Evolutionary conservation across 257 asterid genomes (phyloP).

Genomic region (Solanum piurae): DNA sequence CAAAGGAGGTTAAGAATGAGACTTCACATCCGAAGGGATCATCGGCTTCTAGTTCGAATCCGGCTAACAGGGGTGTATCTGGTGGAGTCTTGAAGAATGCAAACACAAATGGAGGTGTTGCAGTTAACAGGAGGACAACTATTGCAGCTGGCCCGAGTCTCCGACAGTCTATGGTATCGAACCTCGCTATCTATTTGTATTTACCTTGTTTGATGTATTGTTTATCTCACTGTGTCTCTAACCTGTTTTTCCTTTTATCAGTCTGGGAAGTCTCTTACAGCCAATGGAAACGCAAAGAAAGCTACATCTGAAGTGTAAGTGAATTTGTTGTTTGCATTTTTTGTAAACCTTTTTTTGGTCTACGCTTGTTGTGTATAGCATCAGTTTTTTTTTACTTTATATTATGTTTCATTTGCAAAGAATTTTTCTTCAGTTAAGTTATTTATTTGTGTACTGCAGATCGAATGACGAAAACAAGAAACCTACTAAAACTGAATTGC

Average conservation of each 20-base stretch:
- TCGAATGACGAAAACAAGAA: slow-evolving; percentile 22
- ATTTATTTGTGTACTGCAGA: slow-evolving; percentile 23
- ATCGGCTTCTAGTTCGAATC: background rate
- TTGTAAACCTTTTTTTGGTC: background rate
- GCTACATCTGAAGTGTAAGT: slow-evolving; percentile 40
- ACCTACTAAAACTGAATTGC: slow-evolving; percentile 13
- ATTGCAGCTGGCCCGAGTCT: slow-evolving; percentile 27
- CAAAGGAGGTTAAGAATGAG: slow-evolving; percentile 26
- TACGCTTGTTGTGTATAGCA: background rate
- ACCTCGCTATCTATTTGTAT: background rate
- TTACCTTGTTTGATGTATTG: background rate
- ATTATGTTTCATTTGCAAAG: background rate
- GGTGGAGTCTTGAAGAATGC: background rate
- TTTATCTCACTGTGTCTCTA: background rate
- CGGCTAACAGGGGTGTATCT: background rate
- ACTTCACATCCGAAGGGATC: slow-evolving; percentile 14
- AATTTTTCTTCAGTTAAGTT: background rate
- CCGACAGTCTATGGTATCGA: slow-evolving; percentile 30
- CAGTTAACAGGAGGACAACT: slow-evolving; percentile 21
- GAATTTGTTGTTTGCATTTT: background rate
- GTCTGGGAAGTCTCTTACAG: slow-evolving; percentile 29
- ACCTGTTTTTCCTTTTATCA: slow-evolving; percentile 4
- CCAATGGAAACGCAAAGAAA: slow-evolving; percentile 19
- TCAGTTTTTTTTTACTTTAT: background rate
- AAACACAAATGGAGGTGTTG: slow-evolving; percentile 5